phyloP scores from a whole-genome alignment of 257 asterid genomes.

The Craterostigma plantagineum region DNA sequence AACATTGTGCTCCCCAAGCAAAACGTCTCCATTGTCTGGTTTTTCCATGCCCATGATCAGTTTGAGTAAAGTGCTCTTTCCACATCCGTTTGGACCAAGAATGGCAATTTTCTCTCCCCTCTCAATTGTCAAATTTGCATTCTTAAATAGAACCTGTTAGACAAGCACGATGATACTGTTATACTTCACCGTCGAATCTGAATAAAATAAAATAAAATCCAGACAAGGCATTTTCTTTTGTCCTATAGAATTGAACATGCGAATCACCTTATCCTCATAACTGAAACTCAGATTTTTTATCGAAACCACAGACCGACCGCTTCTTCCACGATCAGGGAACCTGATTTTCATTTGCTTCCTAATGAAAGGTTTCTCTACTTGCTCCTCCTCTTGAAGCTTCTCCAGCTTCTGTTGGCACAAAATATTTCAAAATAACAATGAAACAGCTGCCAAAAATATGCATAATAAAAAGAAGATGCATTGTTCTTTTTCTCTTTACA shows the following conservation, averaged over 20 bases:
- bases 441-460: background rate
- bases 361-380: conserved; percentile 91
- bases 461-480: too few relatives aligned
- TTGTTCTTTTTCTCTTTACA: too few relatives aligned
- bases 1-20: conserved; percentile 84
- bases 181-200: too few relatives aligned
- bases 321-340: conserved; percentile 93
- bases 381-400: conserved; percentile 77
- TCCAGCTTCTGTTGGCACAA: conserved; percentile 70
- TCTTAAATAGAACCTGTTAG: conserved; percentile 54
- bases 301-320: conserved; percentile 59
- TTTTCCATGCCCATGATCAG: conserved; percentile 75
- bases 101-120: conserved; percentile 94
- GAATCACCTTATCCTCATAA: conserved; percentile 62
- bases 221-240: background rate
- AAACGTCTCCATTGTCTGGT: conserved; percentile 55
- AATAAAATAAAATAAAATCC: background rate
- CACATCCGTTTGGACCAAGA: conserved; percentile 98
- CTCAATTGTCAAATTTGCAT: conserved; percentile 69
- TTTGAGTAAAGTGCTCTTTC: conserved; percentile 86
- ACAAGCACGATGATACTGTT: background rate
- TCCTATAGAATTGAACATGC: conserved; percentile 2
- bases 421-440: conserved; percentile 1
- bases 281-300: conserved; percentile 62
- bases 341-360: conserved; percentile 98